Base-by-base conservation (phyloP, 495 filamentous ascomycete species). In the Trichocladium uniseriatum region DNA sequence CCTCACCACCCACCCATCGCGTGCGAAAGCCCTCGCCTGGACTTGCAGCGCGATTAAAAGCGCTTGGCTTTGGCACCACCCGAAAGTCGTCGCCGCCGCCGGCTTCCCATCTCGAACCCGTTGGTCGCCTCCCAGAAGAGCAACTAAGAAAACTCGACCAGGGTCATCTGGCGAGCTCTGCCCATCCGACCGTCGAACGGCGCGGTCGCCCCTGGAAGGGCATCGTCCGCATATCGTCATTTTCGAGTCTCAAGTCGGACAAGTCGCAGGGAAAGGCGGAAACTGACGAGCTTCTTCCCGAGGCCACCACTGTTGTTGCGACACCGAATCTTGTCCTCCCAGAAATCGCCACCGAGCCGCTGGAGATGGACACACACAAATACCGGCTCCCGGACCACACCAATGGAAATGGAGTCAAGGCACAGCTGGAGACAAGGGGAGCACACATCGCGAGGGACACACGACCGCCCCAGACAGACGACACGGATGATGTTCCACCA, bases 101-200 rank as follows among this genome's bases (percentile, higher is more conserved):
- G 15, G 64, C 60, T 19, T 62, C 59, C 40, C 54, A 59, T 42
- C 61, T 65, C 46, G 74, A 76, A 41, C 58, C 72, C 49, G 73
- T 88, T 48, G 86, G 86, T 50, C 78, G 84, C 43, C 83, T 91
- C 11, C 80, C 84, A 6, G 80, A 87, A 66, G 77, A 83, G 47
- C 81, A 87, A 36, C 69, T 91, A 31, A 77, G 81, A 53, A 76
- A 81, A 49, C 70, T 87, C 21, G 82, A 87, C 54, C 74, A 69
- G 55, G 70, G 74, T 7, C 80, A 85, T 53, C 77, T 79, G 45
- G 66, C 75, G 45, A 68, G 71, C 53, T 80, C 81, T 6, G 64
- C 70, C 36, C 71, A 67, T 45, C 48, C 69, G n/a, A 53, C 64
- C 38, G 62, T 84, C 56, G 73, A 78, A 62, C 75, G 72, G 56